phyloP scores from a whole-genome alignment of 352 stramenopile genomes.

The Globisporangium abappressorium region DNA sequence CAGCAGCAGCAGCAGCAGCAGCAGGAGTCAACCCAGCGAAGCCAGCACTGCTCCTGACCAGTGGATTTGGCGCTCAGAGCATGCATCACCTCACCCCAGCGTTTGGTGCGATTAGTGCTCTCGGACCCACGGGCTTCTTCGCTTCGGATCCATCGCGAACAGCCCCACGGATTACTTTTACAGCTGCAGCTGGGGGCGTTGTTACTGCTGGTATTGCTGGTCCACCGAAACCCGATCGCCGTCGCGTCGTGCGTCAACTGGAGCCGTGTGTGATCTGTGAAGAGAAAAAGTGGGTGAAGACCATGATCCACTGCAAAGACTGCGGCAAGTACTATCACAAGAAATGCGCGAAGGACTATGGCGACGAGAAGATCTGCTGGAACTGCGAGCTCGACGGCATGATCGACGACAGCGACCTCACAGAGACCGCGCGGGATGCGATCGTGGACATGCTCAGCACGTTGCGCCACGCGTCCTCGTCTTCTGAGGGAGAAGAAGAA shows the following conservation, averaged over 20 bases:
- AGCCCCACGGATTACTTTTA: not conserved
- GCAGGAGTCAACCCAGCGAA: not conserved
- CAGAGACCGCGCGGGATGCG: constrained; percentile 43
- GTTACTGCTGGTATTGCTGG: not conserved
- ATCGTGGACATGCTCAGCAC: constrained; percentile 42
- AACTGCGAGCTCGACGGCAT: constrained; percentile 70
- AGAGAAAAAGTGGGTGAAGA: constrained; percentile 32
- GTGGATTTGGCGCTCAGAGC: not conserved
- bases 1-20: not conserved
- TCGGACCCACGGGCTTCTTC: not conserved
- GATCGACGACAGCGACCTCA: constrained; percentile 77
- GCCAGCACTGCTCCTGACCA: constrained; percentile 5
- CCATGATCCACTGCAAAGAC: constrained; percentile 36
- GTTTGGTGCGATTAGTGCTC: not conserved
- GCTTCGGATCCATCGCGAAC: not conserved
- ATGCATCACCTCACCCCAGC: not conserved
- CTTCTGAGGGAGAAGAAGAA: constrained; percentile 15
- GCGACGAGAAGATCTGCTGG: constrained; percentile 68
- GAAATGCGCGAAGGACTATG: constrained; percentile 65
- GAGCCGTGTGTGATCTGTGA: constrained; percentile 63
- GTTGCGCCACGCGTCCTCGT: constrained; percentile 26
- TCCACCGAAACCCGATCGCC: constrained; percentile 21
- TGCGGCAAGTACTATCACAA: constrained; percentile 75
- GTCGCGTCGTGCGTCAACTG: constrained; percentile 22
- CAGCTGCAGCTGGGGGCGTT: constrained; percentile 15